A percentile compares a stretch with the other conserved stretches of the same genome.
These are phyloP conservation scores for Suhomyces sp. DNA, from an alignment of 805 yeast genomes.

Conservation along the genomic window DNA sequence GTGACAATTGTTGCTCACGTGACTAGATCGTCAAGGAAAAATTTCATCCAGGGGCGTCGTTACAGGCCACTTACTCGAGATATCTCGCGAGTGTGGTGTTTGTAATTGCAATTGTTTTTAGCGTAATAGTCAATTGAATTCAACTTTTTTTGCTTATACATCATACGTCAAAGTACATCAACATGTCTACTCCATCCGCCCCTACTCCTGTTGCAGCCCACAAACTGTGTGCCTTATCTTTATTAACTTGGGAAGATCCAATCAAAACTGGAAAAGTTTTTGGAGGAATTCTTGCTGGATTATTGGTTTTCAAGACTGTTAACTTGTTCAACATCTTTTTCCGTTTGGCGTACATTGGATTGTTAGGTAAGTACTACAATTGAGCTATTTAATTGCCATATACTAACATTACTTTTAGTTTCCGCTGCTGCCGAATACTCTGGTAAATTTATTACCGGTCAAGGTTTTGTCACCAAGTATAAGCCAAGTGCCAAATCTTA, in stretches of 20 bases:
- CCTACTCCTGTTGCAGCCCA: neutral
- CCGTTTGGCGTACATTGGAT: constrained; percentile 56
- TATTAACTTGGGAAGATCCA: constrained; percentile 77
- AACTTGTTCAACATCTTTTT: constrained; percentile 60
- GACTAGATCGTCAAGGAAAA: constrained; percentile 4
- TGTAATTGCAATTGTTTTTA: neutral
- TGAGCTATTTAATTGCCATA: neutral
- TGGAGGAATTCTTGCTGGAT: constrained; percentile 54
- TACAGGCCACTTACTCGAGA: neutral
- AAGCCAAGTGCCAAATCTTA: constrained; percentile 51
- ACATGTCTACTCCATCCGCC: neutral
- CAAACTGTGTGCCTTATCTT: constrained; percentile 16
- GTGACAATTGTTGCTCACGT: constrained; percentile 4
- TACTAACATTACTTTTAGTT: constrained; percentile 31
- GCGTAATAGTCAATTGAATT: neutral
- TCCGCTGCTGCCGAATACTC: constrained; percentile 76
- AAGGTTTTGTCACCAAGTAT: constrained; percentile 76
- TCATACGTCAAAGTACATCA: neutral
- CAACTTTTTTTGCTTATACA: neutral
- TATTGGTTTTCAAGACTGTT: constrained; percentile 59
- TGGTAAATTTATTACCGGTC: constrained; percentile 70
- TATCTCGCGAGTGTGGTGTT: constrained; percentile 2
- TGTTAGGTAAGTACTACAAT: constrained; percentile 36
- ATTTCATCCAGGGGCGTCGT: constrained; percentile 7
- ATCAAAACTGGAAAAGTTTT: constrained; percentile 72